Evolutionary conservation across 208 protist species (phyloP), one percentile per base, ranked within the genome.

Genomic region (Wallacemonas sp.): DNA sequence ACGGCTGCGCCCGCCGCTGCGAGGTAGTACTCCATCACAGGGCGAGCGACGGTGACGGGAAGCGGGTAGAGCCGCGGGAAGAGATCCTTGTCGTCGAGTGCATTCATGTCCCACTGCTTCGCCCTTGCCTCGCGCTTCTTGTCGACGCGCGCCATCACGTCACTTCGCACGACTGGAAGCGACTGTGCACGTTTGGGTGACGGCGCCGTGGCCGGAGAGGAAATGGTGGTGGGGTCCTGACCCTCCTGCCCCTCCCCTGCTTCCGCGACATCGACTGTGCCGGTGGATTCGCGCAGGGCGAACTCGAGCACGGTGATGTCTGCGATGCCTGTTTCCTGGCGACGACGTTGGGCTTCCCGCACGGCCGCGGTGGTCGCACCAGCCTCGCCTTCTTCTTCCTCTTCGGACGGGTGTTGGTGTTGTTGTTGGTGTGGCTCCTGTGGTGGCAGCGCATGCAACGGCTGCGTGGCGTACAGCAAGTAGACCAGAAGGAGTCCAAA

Each of bases 401-500:
- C n/a, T n/a, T n/a, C n/a, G n/a, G n/a, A n/a, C n/a, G n/a, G n/a
- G n/a, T n/a, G n/a, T n/a, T n/a, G n/a, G n/a, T n/a, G n/a, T n/a
- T n/a, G n/a, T n/a, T n/a, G n/a, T n/a, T n/a, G n/a, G n/a, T n/a
- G n/a, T n/a, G n/a, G n/a, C n/a, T n/a, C n/a, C n/a, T n/a, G n/a
- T n/a, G n/a, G n/a, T n/a, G 38, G 41, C 4, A 36, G 57, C 6
- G 52, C 32, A 30, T 58, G 52, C 52, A 58, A 21, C 30, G 81
- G 88, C 73, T 94, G 88, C 6, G 85, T 92, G 65, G 70, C 19
- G 63, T 81, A 90, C 9, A 92, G 32, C 30, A 87, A 83, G 41
- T 87, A 88, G 1, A 61, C 41, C 21, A 90, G 58, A 46, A 90
- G 74, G 9, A 94, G 34, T 2, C 76, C 85, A 72, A 94, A 94